These are phyloP conservation scores for Fusarium temperatum DNA, from an alignment of 2,329 filamentous ascomycete species.

Conservation along the genomic window DNA sequence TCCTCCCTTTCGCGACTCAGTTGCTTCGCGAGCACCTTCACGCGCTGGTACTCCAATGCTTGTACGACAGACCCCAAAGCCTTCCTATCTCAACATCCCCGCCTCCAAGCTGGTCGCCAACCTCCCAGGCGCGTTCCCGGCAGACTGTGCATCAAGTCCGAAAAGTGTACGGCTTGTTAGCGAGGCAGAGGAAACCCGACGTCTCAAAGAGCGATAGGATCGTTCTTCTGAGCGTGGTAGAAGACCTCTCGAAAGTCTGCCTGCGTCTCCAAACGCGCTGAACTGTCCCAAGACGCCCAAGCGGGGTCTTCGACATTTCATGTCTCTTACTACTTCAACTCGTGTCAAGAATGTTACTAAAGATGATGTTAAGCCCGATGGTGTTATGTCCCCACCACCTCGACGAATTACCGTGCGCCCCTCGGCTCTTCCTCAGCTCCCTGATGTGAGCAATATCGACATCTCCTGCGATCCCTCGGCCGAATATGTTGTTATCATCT, in stretches of 20 bases:
- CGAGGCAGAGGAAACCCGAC: constrained; percentile 38
- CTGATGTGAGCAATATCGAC: constrained; percentile 76
- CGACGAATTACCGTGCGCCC: constrained; percentile 73
- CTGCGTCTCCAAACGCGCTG: constrained; percentile 42
- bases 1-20: constrained; percentile 73
- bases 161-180: constrained; percentile 58
- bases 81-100: constrained; percentile 44
- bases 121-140: constrained; percentile 46
- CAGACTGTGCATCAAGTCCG: constrained; percentile 45
- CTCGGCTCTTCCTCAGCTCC: constrained; percentile 75
- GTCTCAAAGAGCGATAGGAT: constrained; percentile 44
- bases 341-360: constrained; percentile 60
- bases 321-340: constrained; percentile 58
- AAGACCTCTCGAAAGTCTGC: constrained; percentile 20
- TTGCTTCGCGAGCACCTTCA: constrained; percentile 67
- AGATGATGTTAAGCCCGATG: constrained; percentile 60
- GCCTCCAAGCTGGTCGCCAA: constrained; percentile 24
- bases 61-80: constrained; percentile 60
- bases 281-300: constrained; percentile 45
- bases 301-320: constrained; percentile 47
- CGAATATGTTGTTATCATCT: constrained; percentile 89
- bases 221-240: constrained; percentile 34
- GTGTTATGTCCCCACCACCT: constrained; percentile 57
- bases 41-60: constrained; percentile 75
- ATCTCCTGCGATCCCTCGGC: constrained; percentile 68